These are phyloP conservation scores for Tephrocybe sp. DNA, from an alignment of 768 basidiomycete genomes.

Conservation along the genomic window DNA sequence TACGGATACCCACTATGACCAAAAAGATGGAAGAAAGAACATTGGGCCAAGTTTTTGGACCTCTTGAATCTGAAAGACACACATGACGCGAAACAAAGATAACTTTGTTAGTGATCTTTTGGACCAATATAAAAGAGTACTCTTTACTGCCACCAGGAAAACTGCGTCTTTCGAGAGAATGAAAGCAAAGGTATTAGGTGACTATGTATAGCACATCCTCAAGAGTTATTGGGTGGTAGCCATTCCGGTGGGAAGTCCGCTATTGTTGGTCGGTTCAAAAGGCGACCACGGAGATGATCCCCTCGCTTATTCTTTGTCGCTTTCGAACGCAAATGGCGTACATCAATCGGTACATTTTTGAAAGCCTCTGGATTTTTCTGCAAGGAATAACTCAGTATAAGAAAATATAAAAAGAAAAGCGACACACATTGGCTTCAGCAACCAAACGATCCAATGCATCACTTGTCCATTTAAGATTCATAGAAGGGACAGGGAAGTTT, in stretches of 20 bases:
- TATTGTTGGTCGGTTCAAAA: slow-evolving; percentile 58
- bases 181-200: slow-evolving; percentile 4
- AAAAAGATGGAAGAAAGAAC: not conserved
- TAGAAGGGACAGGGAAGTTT: slow-evolving; percentile 72
- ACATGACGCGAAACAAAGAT: not conserved
- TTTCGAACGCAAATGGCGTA: slow-evolving; percentile 74
- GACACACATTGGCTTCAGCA: slow-evolving; percentile 80
- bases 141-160: not conserved
- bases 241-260: slow-evolving; percentile 85
- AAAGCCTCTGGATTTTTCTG: slow-evolving; percentile 47
- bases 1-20: too few relatives aligned
- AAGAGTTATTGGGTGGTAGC: slow-evolving; percentile 45
- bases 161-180: not conserved
- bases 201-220: not conserved
- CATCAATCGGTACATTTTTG: slow-evolving; percentile 73
- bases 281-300: slow-evolving; percentile 57
- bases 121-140: not conserved
- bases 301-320: slow-evolving; percentile 70
- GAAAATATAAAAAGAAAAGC: not conserved
- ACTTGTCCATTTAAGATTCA: slow-evolving; percentile 95
- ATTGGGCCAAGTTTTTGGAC: not conserved
- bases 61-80: not conserved
- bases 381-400: slow-evolving; percentile 1
- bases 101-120: not conserved
- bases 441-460: slow-evolving; percentile 80